These are phyloP conservation scores for Trichopus zeylanicus DNA, from an alignment of 116 monocot species.

Conservation along the genomic window DNA sequence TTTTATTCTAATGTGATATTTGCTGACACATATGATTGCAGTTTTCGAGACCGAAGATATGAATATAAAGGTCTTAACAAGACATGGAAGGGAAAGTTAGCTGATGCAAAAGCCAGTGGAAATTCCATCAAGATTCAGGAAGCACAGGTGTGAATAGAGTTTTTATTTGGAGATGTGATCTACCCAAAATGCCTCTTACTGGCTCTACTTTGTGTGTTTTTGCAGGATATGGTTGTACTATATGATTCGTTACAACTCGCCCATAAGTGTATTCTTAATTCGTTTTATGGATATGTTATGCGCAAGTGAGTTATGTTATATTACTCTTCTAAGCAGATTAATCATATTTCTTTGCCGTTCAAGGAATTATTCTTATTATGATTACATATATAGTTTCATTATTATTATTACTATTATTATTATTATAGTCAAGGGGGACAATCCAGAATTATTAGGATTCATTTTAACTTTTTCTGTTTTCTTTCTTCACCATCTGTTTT, in stretches of 20 bases:
- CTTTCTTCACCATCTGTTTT: not conserved
- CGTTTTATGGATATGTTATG: slow-evolving; percentile 99
- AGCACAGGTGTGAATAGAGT: slow-evolving; percentile 55
- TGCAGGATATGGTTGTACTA: slow-evolving; percentile 97
- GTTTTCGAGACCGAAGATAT: slow-evolving; percentile 96
- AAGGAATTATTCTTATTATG: not conserved
- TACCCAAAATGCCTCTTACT: not conserved
- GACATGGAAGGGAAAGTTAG: slow-evolving; percentile 85
- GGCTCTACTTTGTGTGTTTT: slow-evolving; percentile 7
- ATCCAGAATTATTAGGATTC: no score
- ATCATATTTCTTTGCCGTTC: not conserved
- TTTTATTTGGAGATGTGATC: slow-evolving; percentile 1
- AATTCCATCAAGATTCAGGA: slow-evolving; percentile 94
- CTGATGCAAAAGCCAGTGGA: slow-evolving; percentile 82
- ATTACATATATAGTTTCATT: not conserved
- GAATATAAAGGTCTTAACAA: slow-evolving; percentile 99
- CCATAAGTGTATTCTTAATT: slow-evolving; percentile 97
- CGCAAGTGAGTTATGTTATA: slow-evolving; percentile 74
- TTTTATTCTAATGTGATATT: slow-evolving; percentile 9
- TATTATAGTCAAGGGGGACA: no score
- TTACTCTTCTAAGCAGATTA: no score
- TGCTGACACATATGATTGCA: slow-evolving; percentile 16
- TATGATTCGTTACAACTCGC: slow-evolving; percentile 99
- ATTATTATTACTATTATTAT: not conserved
- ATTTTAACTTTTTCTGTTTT: not conserved